Evolutionary conservation across 2,329 filamentous ascomycete species (phyloP).

Genomic region (Colletotrichum horii): DNA sequence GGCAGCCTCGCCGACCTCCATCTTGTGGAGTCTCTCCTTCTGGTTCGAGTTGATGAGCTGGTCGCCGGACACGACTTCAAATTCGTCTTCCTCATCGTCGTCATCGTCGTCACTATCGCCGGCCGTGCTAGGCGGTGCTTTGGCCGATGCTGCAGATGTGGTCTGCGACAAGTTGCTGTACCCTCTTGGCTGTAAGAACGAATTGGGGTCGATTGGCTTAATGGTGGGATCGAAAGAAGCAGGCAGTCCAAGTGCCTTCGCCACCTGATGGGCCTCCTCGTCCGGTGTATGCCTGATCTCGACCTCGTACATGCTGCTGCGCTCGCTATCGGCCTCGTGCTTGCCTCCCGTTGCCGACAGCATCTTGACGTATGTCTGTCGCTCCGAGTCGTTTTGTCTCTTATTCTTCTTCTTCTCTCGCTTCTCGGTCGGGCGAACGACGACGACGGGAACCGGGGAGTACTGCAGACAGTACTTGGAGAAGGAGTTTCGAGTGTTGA

Average conservation of each 20-base stretch:
- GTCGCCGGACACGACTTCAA: constrained; percentile 43
- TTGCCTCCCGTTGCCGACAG: constrained; percentile 66
- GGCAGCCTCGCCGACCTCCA: constrained; percentile 64
- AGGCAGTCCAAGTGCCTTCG: constrained; percentile 66
- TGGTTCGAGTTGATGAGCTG: constrained; percentile 50
- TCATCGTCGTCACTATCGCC: constrained; percentile 51
- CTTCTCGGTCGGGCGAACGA: constrained; percentile 86
- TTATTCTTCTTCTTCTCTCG: constrained; percentile 90
- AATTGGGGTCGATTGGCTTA: constrained; percentile 53
- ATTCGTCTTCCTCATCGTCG: constrained; percentile 47
- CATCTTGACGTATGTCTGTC: constrained; percentile 80
- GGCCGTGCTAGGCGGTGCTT: constrained; percentile 9
- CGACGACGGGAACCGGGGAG: constrained; percentile 90
- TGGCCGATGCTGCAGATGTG: neutral
- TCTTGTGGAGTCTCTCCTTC: constrained; percentile 61
- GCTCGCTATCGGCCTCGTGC: constrained; percentile 63
- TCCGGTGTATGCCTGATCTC: constrained; percentile 61
- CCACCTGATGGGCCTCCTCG: constrained; percentile 69
- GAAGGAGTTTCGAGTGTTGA: constrained; percentile 80
- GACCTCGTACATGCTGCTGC: constrained; percentile 57
- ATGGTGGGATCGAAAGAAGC: constrained; percentile 69
- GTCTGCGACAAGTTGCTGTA: constrained; percentile 1
- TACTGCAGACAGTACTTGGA: constrained; percentile 96
- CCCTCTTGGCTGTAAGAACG: constrained; percentile 24
- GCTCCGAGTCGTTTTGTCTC: constrained; percentile 75